Evolutionary conservation across 441 rosid species (phyloP).

Genomic region (Populus hybrid): DNA sequence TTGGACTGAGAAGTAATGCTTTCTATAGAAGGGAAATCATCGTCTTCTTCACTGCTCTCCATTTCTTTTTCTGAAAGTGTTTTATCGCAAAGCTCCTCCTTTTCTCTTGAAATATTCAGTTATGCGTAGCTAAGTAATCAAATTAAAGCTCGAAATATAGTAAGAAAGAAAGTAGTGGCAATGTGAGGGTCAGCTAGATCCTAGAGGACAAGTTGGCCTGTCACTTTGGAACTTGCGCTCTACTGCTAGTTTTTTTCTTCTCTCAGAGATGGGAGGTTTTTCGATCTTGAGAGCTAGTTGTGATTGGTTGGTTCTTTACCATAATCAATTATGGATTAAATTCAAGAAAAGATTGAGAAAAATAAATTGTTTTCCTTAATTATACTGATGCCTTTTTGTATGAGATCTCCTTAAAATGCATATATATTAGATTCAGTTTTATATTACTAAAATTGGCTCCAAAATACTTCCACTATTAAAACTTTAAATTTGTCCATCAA

Average conservation of each 20-base stretch:
- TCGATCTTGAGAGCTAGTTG: background rate
- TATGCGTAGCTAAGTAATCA: background rate
- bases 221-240: background rate
- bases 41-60: slow-evolving; percentile 99
- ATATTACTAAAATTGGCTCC: too few species aligned
- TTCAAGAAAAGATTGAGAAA: too few species aligned
- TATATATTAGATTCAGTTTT: too few species aligned
- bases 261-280: background rate
- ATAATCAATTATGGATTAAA: too few species aligned
- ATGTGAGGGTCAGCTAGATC: background rate
- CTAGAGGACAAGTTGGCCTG: background rate
- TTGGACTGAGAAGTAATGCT: slow-evolving; percentile 82
- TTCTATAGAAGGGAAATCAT: slow-evolving; percentile 79
- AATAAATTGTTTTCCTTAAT: too few species aligned
- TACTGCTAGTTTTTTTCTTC: background rate
- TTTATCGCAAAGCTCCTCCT: background rate
- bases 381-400: too few species aligned
- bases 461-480: too few species aligned
- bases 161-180: background rate
- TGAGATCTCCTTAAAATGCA: too few species aligned
- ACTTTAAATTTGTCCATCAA: too few species aligned
- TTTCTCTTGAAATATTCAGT: background rate
- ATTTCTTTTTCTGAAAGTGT: slow-evolving; percentile 18
- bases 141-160: background rate
- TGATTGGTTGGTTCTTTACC: too few species aligned